Evolutionary conservation across 1,284 basidiomycete species (phyloP).

Genomic region (Tilletia setariae): DNA sequence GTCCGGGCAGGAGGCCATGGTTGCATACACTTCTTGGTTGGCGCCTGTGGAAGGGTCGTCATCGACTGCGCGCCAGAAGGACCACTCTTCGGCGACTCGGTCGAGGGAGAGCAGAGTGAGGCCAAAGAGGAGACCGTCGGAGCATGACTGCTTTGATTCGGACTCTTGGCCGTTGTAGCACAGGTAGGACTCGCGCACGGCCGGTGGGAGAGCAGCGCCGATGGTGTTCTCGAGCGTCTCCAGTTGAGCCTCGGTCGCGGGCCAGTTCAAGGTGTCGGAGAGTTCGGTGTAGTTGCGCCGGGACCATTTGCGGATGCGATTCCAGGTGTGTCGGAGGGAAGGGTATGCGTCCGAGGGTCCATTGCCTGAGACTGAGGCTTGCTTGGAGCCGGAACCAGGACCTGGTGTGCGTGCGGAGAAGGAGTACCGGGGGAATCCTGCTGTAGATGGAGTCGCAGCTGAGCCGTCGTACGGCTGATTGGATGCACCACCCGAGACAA

Average conservation of each 20-base stretch:
- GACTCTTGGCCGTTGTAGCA: conserved; percentile 51
- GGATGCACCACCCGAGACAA: conserved; percentile 24
- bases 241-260: conserved; percentile 39
- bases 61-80: conserved; percentile 51
- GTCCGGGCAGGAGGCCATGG: conserved; percentile 83
- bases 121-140: conserved; percentile 52
- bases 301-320: conserved; percentile 44
- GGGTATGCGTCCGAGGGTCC: conserved; percentile 44
- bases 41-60: conserved; percentile 45
- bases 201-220: conserved; percentile 41
- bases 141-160: conserved; percentile 42
- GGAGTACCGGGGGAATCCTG: conserved; percentile 18
- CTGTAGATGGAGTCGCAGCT: conserved; percentile 21
- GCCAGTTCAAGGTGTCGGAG: conserved; percentile 51
- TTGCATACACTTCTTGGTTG: conserved; percentile 38
- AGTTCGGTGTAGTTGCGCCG: conserved; percentile 47
- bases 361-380: too few relatives aligned
- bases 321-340: conserved; percentile 49
- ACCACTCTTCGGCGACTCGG: conserved; percentile 47
- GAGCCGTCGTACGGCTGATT: background rate
- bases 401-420: background rate
- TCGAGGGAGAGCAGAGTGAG: conserved; percentile 47
- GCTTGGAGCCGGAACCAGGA: background rate
- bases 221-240: conserved; percentile 47
- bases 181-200: conserved; percentile 48